phyloP scores from a whole-genome alignment of 768 basidiomycete species.

The Rhodotorula graminis region DNA sequence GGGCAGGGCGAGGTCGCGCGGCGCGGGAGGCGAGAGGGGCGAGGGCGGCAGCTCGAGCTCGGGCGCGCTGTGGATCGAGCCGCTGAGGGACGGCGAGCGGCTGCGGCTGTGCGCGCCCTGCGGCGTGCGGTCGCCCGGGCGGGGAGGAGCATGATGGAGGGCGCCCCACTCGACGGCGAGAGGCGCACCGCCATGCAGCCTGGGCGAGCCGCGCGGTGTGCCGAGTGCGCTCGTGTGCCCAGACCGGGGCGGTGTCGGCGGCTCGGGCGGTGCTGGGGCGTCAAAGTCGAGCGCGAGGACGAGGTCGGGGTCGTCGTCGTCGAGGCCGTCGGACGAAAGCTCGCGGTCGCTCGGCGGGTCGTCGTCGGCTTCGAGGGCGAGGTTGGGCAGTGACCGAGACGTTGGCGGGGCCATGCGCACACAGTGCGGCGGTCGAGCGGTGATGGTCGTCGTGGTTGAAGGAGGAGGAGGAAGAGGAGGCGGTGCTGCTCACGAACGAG shows the following conservation, averaged over 20 bases:
- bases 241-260: too few relatives aligned
- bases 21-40: too few relatives aligned
- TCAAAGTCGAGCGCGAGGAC: background rate
- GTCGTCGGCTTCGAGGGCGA: background rate
- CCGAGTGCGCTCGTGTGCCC: background rate
- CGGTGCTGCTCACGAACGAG: too few relatives aligned
- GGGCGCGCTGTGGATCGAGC: constrained; percentile 30
- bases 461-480: background rate
- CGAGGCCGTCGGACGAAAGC: background rate
- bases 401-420: background rate
- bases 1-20: too few relatives aligned
- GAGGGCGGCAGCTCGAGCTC: background rate
- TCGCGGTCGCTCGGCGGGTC: too few relatives aligned
- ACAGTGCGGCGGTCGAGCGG: background rate
- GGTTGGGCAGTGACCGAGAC: constrained; percentile 10
- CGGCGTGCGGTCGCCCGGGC: too few relatives aligned
- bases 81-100: background rate
- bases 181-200: too few relatives aligned
- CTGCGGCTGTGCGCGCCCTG: background rate
- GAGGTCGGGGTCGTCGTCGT: background rate
- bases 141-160: too few relatives aligned
- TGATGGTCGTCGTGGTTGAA: background rate
- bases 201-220: background rate
- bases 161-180: too few relatives aligned
- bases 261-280: background rate